These are phyloP conservation scores for Tylopilus sp. DNA, from an alignment of 1,284 basidiomycete genomes.

Conservation along the genomic window DNA sequence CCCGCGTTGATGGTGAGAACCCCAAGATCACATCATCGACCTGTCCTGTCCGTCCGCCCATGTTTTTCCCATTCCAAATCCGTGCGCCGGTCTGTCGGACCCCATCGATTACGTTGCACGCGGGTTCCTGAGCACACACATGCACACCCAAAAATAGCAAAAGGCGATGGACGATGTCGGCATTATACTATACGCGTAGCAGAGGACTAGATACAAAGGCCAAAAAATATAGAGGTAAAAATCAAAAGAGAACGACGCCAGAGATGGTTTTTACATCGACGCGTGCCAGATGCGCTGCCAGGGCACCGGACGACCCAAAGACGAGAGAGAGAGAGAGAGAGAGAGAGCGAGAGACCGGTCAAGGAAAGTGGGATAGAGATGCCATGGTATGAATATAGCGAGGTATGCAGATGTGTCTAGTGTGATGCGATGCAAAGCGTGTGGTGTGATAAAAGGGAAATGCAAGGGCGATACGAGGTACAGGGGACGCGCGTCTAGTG, in stretches of 20 bases:
- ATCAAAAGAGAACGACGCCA: background rate
- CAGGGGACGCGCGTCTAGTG: background rate
- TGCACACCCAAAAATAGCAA: too few relatives aligned
- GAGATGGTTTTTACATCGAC: background rate
- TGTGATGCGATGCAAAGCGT: conserved; percentile 30
- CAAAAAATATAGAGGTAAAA: background rate
- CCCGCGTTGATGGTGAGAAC: too few relatives aligned
- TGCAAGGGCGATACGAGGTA: conserved; percentile 20
- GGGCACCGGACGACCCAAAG: conserved; percentile 21
- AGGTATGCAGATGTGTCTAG: conserved; percentile 38
- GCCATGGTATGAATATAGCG: conserved; percentile 38
- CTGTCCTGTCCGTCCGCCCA: too few relatives aligned
- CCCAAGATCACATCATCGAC: too few relatives aligned
- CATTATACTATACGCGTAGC: conserved; percentile 31
- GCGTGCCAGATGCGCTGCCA: conserved; percentile 18
- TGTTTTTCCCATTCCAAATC: too few relatives aligned
- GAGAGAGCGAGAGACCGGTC: background rate
- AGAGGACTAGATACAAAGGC: conserved; percentile 25
- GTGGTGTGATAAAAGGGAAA: conserved; percentile 14
- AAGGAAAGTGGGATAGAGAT: conserved; percentile 17
- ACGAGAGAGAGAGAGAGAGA: conserved; percentile 6
- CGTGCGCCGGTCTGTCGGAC: too few relatives aligned
- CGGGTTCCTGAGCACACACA: background rate
- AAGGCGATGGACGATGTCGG: too few relatives aligned
- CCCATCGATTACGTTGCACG: too few relatives aligned